Conservation (phyloP, 2,329 filamentous ascomycete genomes). For the Harringtonia lauricola region DNA sequence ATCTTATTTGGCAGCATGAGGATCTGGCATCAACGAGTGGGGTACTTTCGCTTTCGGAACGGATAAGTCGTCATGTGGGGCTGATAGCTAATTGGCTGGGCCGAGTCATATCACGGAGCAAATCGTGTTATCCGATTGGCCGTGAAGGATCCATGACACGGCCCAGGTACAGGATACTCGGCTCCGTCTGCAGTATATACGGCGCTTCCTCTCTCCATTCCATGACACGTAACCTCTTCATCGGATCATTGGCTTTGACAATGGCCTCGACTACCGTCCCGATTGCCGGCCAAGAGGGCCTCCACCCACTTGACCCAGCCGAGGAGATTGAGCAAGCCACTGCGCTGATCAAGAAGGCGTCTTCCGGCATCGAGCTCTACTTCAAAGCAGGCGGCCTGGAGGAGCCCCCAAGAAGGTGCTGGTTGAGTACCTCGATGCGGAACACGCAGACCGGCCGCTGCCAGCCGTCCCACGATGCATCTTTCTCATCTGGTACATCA, state of each 20-base stretch:
- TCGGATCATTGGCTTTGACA: too few relatives aligned
- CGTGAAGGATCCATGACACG: neutral
- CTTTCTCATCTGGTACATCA: slow-evolving; percentile 1
- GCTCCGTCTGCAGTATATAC: neutral
- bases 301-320: slow-evolving; percentile 47
- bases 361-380: slow-evolving; percentile 36
- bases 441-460: neutral
- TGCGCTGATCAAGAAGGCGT: slow-evolving; percentile 35
- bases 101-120: too few relatives aligned
- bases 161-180: neutral
- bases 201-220: neutral
- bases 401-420: slow-evolving; percentile 1
- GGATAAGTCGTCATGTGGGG: too few relatives aligned
- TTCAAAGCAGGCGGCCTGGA: neutral
- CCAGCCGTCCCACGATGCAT: neutral
- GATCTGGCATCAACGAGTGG: neutral
- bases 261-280: too few relatives aligned
- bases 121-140: neutral
- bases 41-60: too few relatives aligned
- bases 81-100: too few relatives aligned
- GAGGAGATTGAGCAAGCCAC: slow-evolving; percentile 44
- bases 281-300: too few relatives aligned
- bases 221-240: too few relatives aligned
- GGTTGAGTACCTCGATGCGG: neutral
- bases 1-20: too few relatives aligned